Percentiles rank a stretch among this genome's conserved stretches.
These are phyloP conservation scores for Aspergillus proliferans DNA, from an alignment of 2,329 filamentous ascomycete genomes.

Conservation along the genomic window DNA sequence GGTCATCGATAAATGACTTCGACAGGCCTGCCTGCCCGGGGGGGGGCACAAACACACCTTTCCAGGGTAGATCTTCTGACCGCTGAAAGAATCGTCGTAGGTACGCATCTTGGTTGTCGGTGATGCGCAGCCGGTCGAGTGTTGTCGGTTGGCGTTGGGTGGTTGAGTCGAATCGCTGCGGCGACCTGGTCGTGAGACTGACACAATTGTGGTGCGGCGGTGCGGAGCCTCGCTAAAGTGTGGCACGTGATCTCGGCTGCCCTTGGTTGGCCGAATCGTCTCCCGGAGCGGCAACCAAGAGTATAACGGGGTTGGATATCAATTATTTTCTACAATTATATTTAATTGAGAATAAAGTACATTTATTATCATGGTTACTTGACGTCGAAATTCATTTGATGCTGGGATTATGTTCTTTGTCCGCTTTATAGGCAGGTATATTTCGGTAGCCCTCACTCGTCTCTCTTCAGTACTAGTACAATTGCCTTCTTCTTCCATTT, in stretches of 20 bases:
- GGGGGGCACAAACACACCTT: constrained; percentile 54
- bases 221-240: constrained; percentile 40
- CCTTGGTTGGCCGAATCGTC: constrained; percentile 22
- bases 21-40: constrained; percentile 7
- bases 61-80: constrained; percentile 72
- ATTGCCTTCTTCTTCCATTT: too few relatives aligned
- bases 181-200: constrained; percentile 27
- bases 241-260: constrained; percentile 38
- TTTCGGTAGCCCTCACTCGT: too few relatives aligned
- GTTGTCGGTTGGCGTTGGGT: constrained; percentile 39
- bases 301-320: too few relatives aligned
- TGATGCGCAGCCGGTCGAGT: constrained; percentile 39
- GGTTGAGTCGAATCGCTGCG: constrained; percentile 38
- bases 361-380: too few relatives aligned
- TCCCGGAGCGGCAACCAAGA: background rate
- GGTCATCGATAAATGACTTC: background rate
- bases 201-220: constrained; percentile 36
- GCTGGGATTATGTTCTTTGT: too few relatives aligned
- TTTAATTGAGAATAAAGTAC: too few relatives aligned
- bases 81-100: constrained; percentile 74
- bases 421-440: too few relatives aligned
- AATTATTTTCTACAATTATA: too few relatives aligned
- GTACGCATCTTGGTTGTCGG: constrained; percentile 61
- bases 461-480: too few relatives aligned
- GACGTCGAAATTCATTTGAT: too few relatives aligned